These are phyloP conservation scores for Arachis hypogaea DNA, from an alignment of 306 rosid genomes.

Conservation along the genomic window DNA sequence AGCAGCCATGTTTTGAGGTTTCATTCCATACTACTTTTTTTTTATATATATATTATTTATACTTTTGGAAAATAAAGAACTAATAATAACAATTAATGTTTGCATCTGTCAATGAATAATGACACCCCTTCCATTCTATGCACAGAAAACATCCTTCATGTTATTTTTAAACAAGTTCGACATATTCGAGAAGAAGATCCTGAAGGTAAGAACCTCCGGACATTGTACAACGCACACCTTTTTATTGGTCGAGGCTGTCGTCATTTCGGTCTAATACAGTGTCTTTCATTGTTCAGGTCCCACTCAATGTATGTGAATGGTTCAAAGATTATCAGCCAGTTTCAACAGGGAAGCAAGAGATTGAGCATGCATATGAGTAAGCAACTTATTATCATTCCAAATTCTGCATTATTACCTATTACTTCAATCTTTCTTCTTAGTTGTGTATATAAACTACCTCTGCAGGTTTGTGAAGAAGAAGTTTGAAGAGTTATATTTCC, in stretches of 20 bases:
- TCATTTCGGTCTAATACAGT: constrained; percentile 41
- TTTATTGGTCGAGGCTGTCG: constrained; percentile 36
- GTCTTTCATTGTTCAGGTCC: constrained; percentile 64
- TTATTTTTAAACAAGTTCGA: constrained; percentile 95
- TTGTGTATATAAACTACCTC: background rate
- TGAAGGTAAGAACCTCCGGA: constrained; percentile 61
- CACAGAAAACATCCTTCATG: constrained; percentile 98
- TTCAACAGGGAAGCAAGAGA: constrained; percentile 89
- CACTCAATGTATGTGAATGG: constrained; percentile 90
- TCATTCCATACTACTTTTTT: background rate
- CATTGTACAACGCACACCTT: background rate
- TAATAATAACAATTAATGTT: constrained; percentile 1
- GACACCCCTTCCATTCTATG: constrained; percentile 34
- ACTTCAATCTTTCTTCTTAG: too few relatives aligned
- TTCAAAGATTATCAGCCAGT: constrained; percentile 95
- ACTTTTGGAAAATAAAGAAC: too few relatives aligned
- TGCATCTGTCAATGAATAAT: constrained; percentile 21
- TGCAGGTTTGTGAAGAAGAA: constrained; percentile 97
- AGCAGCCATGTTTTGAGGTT: constrained; percentile 98
- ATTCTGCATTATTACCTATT: too few relatives aligned
- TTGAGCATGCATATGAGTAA: constrained; percentile 94
- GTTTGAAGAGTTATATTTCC: constrained; percentile 89
- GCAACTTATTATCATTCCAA: constrained; percentile 32
- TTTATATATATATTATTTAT: too few relatives aligned
- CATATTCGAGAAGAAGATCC: constrained; percentile 93